Conservation (phyloP, 75 land plant genomes). For the Ceratopteris richardii region DNA sequence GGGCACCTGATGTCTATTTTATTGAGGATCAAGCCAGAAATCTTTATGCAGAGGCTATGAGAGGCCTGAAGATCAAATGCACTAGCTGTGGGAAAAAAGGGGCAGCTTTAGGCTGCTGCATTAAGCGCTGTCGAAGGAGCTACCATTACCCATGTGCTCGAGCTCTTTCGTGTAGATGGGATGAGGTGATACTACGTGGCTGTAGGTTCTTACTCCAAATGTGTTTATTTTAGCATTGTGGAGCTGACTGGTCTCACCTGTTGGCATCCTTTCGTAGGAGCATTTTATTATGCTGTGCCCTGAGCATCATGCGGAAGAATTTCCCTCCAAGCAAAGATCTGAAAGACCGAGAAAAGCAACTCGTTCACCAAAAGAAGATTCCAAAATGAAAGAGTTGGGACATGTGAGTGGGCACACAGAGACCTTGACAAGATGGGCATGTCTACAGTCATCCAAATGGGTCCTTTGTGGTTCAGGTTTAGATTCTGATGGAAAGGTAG, state of each 20-base stretch:
- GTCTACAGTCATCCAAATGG: slow-evolving; percentile 30
- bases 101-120: slow-evolving; percentile 83
- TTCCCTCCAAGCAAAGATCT: slow-evolving; percentile 1
- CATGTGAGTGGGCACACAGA: background rate
- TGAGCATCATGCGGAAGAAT: slow-evolving; percentile 3
- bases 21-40: slow-evolving; percentile 44
- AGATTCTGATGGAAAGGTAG: slow-evolving; percentile 59
- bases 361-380: background rate
- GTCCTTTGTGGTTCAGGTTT: slow-evolving; percentile 78
- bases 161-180: slow-evolving; percentile 54
- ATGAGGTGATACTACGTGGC: slow-evolving; percentile 27
- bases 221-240: slow-evolving; percentile 17
- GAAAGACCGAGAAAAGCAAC: background rate
- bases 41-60: slow-evolving; percentile 47
- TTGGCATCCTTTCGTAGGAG: too few species aligned
- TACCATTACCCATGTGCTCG: slow-evolving; percentile 83
- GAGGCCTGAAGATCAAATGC: slow-evolving; percentile 70
- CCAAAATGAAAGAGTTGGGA: background rate
- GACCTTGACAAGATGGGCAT: slow-evolving; percentile 12
- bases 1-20: slow-evolving; percentile 83
- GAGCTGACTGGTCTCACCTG: too few species aligned
- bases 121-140: slow-evolving; percentile 49
- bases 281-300: slow-evolving; percentile 15
- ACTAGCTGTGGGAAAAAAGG: slow-evolving; percentile 63
- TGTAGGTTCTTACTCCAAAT: too few species aligned